phyloP scores from a whole-genome alignment of 345 rosid genomes.

The Linum lewisii region DNA sequence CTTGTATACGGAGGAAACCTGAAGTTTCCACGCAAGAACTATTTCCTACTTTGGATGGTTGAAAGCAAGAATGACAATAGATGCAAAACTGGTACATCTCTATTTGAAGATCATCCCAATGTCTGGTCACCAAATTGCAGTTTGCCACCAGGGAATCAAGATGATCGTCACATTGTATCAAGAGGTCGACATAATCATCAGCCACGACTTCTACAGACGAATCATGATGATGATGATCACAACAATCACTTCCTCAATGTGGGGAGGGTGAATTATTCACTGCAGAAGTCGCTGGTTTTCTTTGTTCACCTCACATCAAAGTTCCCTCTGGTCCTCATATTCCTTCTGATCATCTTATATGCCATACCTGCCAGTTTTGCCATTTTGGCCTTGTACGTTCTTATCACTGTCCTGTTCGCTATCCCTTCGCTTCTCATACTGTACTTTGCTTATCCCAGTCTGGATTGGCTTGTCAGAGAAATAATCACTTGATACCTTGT shows the following conservation, averaged over 20 bases:
- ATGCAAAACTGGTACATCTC: constrained; percentile 23
- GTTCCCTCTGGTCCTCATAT: constrained; percentile 76
- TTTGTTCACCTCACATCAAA: constrained; percentile 75
- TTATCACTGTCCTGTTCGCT: constrained; percentile 66
- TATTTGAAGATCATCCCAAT: constrained; percentile 22
- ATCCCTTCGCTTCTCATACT: constrained; percentile 82
- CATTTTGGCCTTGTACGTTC: constrained; percentile 64
- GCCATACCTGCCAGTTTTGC: constrained; percentile 89
- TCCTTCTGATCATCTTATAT: constrained; percentile 64
- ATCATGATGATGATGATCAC: constrained; percentile 22
- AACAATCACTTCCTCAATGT: constrained; percentile 18
- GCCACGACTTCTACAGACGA: constrained; percentile 19
- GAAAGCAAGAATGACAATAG: constrained; percentile 81
- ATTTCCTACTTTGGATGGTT: constrained; percentile 89
- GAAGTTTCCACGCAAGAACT: constrained; percentile 76
- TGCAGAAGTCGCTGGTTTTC: constrained; percentile 61
- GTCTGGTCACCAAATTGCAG: neutral
- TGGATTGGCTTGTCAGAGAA: constrained; percentile 90
- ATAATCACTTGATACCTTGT: constrained; percentile 35
- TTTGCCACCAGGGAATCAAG: constrained; percentile 1
- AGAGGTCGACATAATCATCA: constrained; percentile 20
- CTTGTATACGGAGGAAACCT: constrained; percentile 65
- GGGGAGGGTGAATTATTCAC: constrained; percentile 39
- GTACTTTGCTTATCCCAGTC: constrained; percentile 76
- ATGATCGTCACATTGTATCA: constrained; percentile 7